Base-by-base conservation (phyloP, 2,329 filamentous ascomycete species). In the Colletotrichum kahawae region DNA sequence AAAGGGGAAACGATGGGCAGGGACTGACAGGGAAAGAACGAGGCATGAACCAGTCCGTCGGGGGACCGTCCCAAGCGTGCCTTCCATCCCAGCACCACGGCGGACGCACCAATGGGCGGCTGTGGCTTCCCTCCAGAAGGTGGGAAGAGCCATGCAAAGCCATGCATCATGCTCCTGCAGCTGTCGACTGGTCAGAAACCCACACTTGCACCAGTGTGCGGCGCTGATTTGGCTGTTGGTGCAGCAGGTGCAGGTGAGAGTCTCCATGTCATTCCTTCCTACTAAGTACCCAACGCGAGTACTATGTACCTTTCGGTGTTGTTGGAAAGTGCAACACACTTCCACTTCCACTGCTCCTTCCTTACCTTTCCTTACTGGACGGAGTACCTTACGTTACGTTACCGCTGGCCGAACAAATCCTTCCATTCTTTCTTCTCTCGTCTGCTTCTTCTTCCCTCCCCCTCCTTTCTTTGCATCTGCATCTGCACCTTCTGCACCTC, bases 21-120 rank as follows among this genome's bases (percentile, higher is more conserved):
- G 57, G 34, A 72, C 68, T 56, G 43, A n/a, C 43, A 63, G 27
- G 57, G 69, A 72, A 63, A 14, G 12, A 51, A 48, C 68, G 48
- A 72, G 63, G 63, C 63, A 64, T 57, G 34, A 75, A 72, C 72
- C 72, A 36, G 69, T 64, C 72, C 57, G 63, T 71, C 63, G 68
- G 68, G 29, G 71, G 71, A 60, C 56, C 56, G 60, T 71, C 54
- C 43, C 43, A 48, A 21, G 43, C 43, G 43, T 48, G 43, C 57
- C 68, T 67, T 71, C 68, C 43, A 62, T 71, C 12, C 54, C 57
- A 51, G 29, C 29, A 29, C 5, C 29, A 7, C 29, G 6, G 29
- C 29, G 29, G 62, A 65, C 29, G 48, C 21, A 51, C 64, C 64
- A 57, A 67, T 67, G 21, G 34, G 29, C 36, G 21, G 43, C 48